Conservation (phyloP, 208 protist species). For the Acanthamoeba rhysodes region DNA sequence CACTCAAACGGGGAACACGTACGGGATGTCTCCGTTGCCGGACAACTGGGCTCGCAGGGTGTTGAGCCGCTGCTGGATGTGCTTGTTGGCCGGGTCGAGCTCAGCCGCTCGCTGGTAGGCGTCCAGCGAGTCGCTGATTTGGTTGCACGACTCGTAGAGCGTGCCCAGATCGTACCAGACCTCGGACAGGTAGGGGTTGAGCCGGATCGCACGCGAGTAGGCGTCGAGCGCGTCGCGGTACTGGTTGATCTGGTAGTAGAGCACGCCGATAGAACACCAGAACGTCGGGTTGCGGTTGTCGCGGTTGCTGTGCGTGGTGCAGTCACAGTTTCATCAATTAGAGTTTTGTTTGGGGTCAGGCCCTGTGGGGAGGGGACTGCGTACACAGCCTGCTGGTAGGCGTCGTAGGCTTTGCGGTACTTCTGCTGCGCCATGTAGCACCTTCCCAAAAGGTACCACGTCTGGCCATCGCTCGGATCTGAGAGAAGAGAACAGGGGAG, state of each 20-base stretch:
- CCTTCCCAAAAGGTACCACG: conserved; percentile 90
- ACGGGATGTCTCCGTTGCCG: conserved; percentile 42
- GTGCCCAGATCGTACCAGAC: conserved; percentile 89
- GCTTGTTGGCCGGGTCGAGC: conserved; percentile 87
- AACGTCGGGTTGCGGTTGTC: conserved; percentile 90
- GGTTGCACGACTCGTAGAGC: conserved; percentile 89
- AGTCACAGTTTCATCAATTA: not conserved
- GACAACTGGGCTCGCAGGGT: conserved; percentile 53
- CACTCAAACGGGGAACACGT: not conserved
- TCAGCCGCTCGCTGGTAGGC: conserved; percentile 88
- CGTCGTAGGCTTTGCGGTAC: conserved; percentile 89
- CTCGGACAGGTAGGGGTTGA: conserved; percentile 88
- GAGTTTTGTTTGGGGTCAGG: not conserved
- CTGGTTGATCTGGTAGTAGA: conserved; percentile 91
- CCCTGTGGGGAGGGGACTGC: not conserved
- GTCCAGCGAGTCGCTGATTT: conserved; percentile 88
- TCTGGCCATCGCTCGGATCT: conserved; percentile 88
- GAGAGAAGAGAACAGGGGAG: not conserved
- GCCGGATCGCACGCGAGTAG: conserved; percentile 89
- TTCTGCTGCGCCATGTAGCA: conserved; percentile 89
- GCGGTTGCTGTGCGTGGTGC: conserved; percentile 72
- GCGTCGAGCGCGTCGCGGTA: conserved; percentile 91
- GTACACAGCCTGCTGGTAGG: conserved; percentile 91
- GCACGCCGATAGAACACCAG: conserved; percentile 91
- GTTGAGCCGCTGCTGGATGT: conserved; percentile 83